Conservation (phyloP, 2,329 filamentous ascomycete species). For the Aspergillus brasiliensis region DNA sequence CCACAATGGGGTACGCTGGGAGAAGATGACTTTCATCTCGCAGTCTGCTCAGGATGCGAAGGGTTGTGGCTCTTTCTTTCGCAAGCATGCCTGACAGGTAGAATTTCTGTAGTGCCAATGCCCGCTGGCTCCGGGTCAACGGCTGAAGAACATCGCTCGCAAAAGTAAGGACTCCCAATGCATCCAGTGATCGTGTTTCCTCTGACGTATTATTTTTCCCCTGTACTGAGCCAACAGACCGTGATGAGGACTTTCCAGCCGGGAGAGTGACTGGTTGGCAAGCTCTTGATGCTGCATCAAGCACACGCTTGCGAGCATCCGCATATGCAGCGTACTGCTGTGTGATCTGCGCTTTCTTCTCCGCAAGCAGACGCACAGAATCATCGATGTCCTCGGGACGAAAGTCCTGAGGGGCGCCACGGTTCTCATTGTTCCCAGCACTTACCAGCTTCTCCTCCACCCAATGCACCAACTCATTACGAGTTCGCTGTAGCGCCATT, state of each 20-base stretch:
- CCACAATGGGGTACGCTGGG: conserved; percentile 43
- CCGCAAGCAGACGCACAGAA: conserved; percentile 30
- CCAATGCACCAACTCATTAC: conserved; percentile 55
- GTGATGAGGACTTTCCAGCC: conserved; percentile 23
- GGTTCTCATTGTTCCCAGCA: conserved; percentile 32
- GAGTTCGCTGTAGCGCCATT: conserved; percentile 46
- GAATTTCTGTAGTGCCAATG: conserved; percentile 40
- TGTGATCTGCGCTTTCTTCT: conserved; percentile 35
- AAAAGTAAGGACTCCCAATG: conserved; percentile 36
- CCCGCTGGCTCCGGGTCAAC: conserved; percentile 39
- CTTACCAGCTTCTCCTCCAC: conserved; percentile 52
- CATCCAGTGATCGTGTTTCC: conserved; percentile 24
- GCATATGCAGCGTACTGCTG: conserved; percentile 41
- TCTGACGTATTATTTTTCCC: conserved; percentile 15
- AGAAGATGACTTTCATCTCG: conserved; percentile 47
- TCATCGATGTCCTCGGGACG: conserved; percentile 34
- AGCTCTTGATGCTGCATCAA: conserved; percentile 39
- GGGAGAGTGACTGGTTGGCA: conserved; percentile 35
- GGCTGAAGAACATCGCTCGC: conserved; percentile 36
- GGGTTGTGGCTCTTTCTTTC: conserved; percentile 40
- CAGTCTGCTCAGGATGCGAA: conserved; percentile 42
- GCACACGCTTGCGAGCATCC: conserved; percentile 37
- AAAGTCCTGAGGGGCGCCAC: conserved; percentile 28
- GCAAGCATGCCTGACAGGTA: conserved; percentile 41
- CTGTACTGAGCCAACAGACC: conserved; percentile 15